Evolutionary conservation across 805 yeast species (phyloP).

Genomic region (Saccharomycodes ludwigii): DNA sequence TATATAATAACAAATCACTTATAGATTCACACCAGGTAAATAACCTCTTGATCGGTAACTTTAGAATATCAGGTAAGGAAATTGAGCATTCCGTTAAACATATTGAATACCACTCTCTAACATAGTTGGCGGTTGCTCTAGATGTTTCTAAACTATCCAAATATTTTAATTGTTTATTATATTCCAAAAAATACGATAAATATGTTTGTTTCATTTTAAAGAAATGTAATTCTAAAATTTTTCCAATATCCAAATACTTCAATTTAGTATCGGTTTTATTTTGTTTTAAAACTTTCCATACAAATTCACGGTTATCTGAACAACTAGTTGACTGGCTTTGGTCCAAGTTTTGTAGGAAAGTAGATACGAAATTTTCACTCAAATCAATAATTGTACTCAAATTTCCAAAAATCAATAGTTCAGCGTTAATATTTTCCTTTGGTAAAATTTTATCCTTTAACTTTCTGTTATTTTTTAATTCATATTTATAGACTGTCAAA

Average conservation of each 20-base stretch:
- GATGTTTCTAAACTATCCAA: slow-evolving; percentile 11
- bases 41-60: slow-evolving; percentile 23
- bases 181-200: slow-evolving; percentile 21
- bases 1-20: slow-evolving; percentile 1
- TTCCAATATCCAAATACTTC: slow-evolving; percentile 18
- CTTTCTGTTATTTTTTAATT: slow-evolving; percentile 19
- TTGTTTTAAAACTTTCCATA: slow-evolving; percentile 9
- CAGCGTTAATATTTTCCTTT: slow-evolving; percentile 21
- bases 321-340: no score
- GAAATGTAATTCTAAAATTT: slow-evolving; percentile 20
- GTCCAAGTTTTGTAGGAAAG: slow-evolving; percentile 4
- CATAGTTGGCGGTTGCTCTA: slow-evolving; percentile 10
- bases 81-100: no score
- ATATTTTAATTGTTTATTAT: slow-evolving; percentile 20
- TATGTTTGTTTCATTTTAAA: slow-evolving; percentile 25
- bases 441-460: slow-evolving; percentile 22
- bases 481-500: slow-evolving; percentile 22
- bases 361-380: slow-evolving; percentile 21
- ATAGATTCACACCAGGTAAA: slow-evolving; percentile 14
- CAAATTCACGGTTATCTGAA: slow-evolving; percentile 3
- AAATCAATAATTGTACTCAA: slow-evolving; percentile 27
- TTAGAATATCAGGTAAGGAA: slow-evolving; percentile 23
- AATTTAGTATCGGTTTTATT: slow-evolving; percentile 3
- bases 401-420: slow-evolving; percentile 31
- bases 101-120: slow-evolving; percentile 27